Percentiles rank a stretch among this genome's conserved stretches.
Conservation (phyloP, 1,284 basidiomycete genomes). For the Leucoagaricus sp. region DNA sequence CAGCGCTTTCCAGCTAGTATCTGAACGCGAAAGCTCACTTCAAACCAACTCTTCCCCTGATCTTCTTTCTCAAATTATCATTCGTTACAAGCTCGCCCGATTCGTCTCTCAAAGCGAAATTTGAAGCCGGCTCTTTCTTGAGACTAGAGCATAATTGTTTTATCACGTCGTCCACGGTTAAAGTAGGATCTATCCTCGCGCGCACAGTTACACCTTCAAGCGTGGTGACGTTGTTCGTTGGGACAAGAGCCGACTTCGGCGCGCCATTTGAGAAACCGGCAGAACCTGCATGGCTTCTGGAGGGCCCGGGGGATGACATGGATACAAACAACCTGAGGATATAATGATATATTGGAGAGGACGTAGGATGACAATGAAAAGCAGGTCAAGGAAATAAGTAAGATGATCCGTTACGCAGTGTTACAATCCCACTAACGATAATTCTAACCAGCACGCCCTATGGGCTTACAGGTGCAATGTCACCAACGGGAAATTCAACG, state of each 20-base stretch:
- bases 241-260: slow-evolving; percentile 52
- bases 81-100: slow-evolving; percentile 90
- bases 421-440: neutral
- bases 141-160: slow-evolving; percentile 79
- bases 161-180: slow-evolving; percentile 79
- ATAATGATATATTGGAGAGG: slow-evolving; percentile 15
- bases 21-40: slow-evolving; percentile 55
- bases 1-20: neutral
- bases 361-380: slow-evolving; percentile 12
- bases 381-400: slow-evolving; percentile 8
- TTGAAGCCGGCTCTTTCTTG: slow-evolving; percentile 77
- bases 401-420: slow-evolving; percentile 14
- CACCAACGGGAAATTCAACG: neutral
- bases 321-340: slow-evolving; percentile 6
- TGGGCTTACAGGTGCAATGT: neutral
- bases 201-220: slow-evolving; percentile 72
- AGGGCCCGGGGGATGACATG: slow-evolving; percentile 35
- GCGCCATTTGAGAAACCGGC: slow-evolving; percentile 43
- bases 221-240: slow-evolving; percentile 80
- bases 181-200: slow-evolving; percentile 77
- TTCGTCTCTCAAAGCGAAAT: slow-evolving; percentile 88
- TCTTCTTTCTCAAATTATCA: slow-evolving; percentile 82
- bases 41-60: slow-evolving; percentile 75
- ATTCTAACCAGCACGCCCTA: slow-evolving; percentile 4
- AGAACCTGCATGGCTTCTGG: slow-evolving; percentile 21